Evolutionary conservation across 495 filamentous ascomycete genomes (phyloP), one percentile per base, ranked within the genome.

Genomic region (Aspergillus conjunctus): DNA sequence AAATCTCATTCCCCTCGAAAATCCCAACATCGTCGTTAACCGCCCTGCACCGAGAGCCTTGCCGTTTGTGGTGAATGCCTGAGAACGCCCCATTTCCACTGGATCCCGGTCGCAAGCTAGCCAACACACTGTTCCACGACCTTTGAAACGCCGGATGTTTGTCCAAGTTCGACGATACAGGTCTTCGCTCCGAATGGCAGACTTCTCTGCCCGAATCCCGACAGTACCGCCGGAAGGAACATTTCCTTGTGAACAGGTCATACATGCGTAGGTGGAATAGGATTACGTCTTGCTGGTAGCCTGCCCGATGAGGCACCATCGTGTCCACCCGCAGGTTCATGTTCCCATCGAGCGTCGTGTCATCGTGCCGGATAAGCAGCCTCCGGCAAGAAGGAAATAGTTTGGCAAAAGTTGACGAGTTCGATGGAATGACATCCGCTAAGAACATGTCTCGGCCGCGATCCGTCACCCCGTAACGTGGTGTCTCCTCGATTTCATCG

Each of bases 221-320:
- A 69, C 88, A 94, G 69, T 98, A 98, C 21, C 94, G 87, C 7
- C 94, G 85, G 52, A 97, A 82, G 5, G 94, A 97, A 73, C 95
- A 96, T 63, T 96, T 88, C 31, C 94, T 85, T 61, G 85, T 83
- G 68, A 86, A 86, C 65, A 98, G 77, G 72, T 97, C 93, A 67
- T 97, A 88, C 93, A 98, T 97, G 61, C 93, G 89, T 44, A 98
- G 80, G 74, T 98, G 92, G 74, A 97, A 98, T 44, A 98, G 86
- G 46, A 90, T 94, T 41, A 96, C 83, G 51, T 87, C 85, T 63
- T 84, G 85, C 51, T 74, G 71, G 51, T 72, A 74, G 54, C 85
- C 86, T 12, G 81, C 80, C n/a, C 77, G 65, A 7, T 73, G 77
- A 34, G 78, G 75, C 43, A 91, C 83, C 56, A 88, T 79, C 15